These are phyloP conservation scores for Anisodus tanguticus DNA, from an alignment of 257 asterid genomes.

Conservation along the genomic window DNA sequence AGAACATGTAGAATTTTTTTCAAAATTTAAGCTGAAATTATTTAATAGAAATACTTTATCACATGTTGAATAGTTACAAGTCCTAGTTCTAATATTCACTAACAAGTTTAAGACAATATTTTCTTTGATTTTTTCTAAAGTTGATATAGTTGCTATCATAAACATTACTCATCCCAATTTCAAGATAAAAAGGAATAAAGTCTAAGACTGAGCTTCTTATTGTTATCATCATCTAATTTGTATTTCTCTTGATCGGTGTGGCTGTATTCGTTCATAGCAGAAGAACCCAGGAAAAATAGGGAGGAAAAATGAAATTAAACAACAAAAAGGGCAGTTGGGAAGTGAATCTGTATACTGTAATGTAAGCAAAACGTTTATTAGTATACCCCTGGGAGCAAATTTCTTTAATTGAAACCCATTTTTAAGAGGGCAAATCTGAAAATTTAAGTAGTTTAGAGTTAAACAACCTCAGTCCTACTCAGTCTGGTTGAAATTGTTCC, in stretches of 20 bases:
- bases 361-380: not conserved
- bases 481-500: not conserved
- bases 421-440: not conserved
- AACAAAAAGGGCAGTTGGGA: not conserved
- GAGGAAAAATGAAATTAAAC: not conserved
- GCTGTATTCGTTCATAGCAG: not conserved
- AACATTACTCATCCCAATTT: not conserved
- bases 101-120: too few species aligned
- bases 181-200: not conserved
- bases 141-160: not conserved
- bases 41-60: too few species aligned
- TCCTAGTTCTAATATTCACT: too few species aligned
- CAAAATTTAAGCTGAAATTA: too few species aligned
- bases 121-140: not conserved
- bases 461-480: constrained; percentile 21
- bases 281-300: not conserved
- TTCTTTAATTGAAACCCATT: not conserved
- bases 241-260: not conserved
- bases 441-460: not conserved
- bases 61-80: too few species aligned
- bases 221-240: not conserved
- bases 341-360: constrained; percentile 2
- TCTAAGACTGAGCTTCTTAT: not conserved
- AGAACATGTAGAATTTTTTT: too few species aligned
- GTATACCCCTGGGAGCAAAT: not conserved